These are phyloP conservation scores for Pythium volutum DNA, from an alignment of 352 stramenopile genomes.

Conservation along the genomic window DNA sequence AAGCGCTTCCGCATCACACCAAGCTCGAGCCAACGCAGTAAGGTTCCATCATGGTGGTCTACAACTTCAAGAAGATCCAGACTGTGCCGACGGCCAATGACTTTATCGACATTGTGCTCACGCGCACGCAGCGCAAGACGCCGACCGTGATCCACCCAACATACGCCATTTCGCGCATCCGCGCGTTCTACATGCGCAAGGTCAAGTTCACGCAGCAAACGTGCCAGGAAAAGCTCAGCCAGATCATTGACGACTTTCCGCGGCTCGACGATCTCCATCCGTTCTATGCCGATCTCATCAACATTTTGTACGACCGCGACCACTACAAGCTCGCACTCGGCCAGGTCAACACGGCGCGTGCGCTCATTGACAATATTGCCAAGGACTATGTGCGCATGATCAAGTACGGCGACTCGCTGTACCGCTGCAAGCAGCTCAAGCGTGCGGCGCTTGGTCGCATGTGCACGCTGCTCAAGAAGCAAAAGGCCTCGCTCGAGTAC, in stretches of 20 bases:
- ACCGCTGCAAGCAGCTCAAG: conserved; percentile 99
- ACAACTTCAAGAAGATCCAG: conserved; percentile 99
- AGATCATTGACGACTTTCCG: conserved; percentile 99
- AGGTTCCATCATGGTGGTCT: conserved; percentile 91
- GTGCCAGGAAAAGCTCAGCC: conserved; percentile 96
- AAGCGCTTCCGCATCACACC: too few relatives aligned
- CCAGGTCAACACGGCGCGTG: conserved; percentile 98
- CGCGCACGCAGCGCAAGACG: conserved; percentile 98
- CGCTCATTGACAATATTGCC: conserved; percentile 96
- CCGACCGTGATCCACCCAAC: conserved; percentile 99
- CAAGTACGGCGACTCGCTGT: conserved; percentile 99
- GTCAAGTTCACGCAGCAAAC: conserved; percentile 99
- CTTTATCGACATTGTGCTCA: conserved; percentile 99
- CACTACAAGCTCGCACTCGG: conserved; percentile 99
- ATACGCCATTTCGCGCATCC: conserved; percentile 96
- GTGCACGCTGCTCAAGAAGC: conserved; percentile 99
- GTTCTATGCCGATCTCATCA: conserved; percentile 99
- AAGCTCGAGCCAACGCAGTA: neutral
- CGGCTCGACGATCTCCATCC: conserved; percentile 97
- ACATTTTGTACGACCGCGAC: conserved; percentile 99
- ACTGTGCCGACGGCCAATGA: conserved; percentile 96
- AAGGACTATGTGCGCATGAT: conserved; percentile 99
- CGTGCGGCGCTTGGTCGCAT: conserved; percentile 98
- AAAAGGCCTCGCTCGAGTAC: conserved; percentile 98
- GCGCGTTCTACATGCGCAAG: conserved; percentile 97